A percentile compares a stretch with the other conserved stretches of the same genome.
Conservation (phyloP, 441 rosid genomes). For the Populus hybrid region DNA sequence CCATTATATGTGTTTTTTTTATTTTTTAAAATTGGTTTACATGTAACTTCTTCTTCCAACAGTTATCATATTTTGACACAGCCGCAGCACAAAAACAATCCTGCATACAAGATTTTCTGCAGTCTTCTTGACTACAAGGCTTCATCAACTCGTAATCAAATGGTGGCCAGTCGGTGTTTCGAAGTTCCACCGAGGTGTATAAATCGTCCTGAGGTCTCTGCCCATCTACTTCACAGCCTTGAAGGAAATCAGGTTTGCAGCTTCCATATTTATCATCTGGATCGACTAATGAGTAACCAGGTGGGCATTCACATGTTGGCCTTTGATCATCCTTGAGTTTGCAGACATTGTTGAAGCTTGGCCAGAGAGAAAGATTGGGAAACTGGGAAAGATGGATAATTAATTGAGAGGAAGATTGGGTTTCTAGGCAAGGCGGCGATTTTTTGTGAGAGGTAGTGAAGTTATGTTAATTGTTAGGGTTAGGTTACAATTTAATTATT, state of each 20-base stretch:
- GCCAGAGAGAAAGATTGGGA: too few relatives aligned
- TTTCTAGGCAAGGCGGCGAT: too few relatives aligned
- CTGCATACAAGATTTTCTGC: conserved; percentile 35
- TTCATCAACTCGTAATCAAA: too few relatives aligned
- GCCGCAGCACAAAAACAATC: conserved; percentile 50
- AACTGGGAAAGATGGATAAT: too few relatives aligned
- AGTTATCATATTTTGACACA: conserved; percentile 19
- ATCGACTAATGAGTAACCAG: conserved; percentile 23
- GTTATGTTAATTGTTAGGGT: too few relatives aligned
- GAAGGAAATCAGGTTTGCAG: conserved; percentile 27
- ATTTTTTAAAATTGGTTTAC: too few relatives aligned
- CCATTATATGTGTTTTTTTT: too few relatives aligned
- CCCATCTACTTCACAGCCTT: not conserved
- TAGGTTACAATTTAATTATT: too few relatives aligned
- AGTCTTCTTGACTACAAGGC: conserved; percentile 27
- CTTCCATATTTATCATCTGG: conserved; percentile 24
- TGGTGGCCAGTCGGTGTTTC: conserved; percentile 27
- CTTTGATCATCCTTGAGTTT: conserved; percentile 16
- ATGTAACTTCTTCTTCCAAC: conserved; percentile 47
- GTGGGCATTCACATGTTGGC: conserved; percentile 34
- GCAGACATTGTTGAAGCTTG: conserved; percentile 43
- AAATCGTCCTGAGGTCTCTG: conserved; percentile 3
- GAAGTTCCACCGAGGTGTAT: not conserved
- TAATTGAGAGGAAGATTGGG: too few relatives aligned
- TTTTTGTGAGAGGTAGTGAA: too few relatives aligned